Base-by-base conservation (phyloP, 2,329 filamentous ascomycete genomes). In the Aspergillus costaricaensis region DNA sequence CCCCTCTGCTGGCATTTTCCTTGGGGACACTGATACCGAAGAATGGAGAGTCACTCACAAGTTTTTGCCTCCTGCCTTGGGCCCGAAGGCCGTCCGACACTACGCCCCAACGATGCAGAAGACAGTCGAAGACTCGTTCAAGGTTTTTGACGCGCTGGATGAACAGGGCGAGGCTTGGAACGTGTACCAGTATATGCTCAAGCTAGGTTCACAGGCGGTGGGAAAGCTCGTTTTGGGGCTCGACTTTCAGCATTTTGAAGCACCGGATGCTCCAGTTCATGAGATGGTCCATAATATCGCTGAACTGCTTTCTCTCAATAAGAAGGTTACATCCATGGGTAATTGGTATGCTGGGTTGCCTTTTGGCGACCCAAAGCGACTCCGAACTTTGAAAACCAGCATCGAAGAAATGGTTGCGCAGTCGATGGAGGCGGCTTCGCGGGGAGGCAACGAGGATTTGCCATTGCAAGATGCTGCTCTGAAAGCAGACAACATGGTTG, bases 41-140 rank as follows among this genome's bases (percentile, higher is more conserved):
- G 66, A 70, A 52, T 77, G 72, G 72, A 74, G 68, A 44, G 56
- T 80, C 0, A 80, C 82, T 0, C 86, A 88, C 76, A 88, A 88
- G 69, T 88, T 87, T 70, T 65, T 88, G 0, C 84, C 86, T 0
- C 85, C 86, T 0, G 82, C 84, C 0, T 74, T 88, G 12, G 81
- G 81, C 0, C 85, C 85, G 38, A 86, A 85, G 67, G 86, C 86
- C 0, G 84, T 88, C 4, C 77, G 82, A 0, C 86, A 88, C 64
- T 88, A 88, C 62, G 80, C 83, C 0, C 84, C 85, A 0, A 81
- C 78, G 0, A 88, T 88, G 84, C 84, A 87, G 63, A 70, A 77
- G 52, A 82, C 81, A 0, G 78, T 85, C 1, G 80, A 85, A 64
- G 75, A 81, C n/a, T 71, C 82, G 0, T 86, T 82, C 67, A 76